phyloP scores from a whole-genome alignment of 2,329 filamentous ascomycete genomes.

The Chaetomiaceae sp. region DNA sequence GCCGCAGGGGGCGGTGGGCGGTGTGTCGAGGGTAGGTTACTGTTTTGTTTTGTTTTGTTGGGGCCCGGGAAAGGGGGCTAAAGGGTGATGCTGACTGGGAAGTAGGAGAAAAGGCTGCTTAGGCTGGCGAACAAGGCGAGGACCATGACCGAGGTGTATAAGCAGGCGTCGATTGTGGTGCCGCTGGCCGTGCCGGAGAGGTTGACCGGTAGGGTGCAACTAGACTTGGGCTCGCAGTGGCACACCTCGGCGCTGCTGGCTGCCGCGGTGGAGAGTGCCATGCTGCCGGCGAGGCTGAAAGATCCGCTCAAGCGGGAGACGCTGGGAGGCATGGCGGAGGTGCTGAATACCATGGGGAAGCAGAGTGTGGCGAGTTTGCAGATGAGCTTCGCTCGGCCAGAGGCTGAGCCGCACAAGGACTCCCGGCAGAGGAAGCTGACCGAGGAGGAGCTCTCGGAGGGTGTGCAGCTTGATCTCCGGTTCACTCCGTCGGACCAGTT shows the following conservation, averaged over 20 bases:
- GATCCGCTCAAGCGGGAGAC: constrained; percentile 43
- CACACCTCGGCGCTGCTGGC: constrained; percentile 72
- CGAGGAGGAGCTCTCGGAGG: constrained; percentile 30
- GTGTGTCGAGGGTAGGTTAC: constrained; percentile 47
- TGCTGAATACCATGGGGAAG: constrained; percentile 70
- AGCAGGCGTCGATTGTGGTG: constrained; percentile 71
- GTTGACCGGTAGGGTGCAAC: constrained; percentile 52
- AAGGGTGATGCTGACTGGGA: neutral
- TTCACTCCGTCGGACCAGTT: constrained; percentile 39
- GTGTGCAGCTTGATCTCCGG: constrained; percentile 36
- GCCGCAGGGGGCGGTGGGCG: constrained; percentile 58
- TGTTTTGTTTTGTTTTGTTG: neutral
- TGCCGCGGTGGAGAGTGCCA: constrained; percentile 72
- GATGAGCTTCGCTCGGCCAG: constrained; percentile 52
- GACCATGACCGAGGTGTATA: constrained; percentile 63
- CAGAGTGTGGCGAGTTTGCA: constrained; percentile 73
- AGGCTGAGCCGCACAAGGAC: constrained; percentile 30
- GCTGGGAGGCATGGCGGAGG: constrained; percentile 59
- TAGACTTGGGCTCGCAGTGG: constrained; percentile 69
- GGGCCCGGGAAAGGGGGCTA: neutral
- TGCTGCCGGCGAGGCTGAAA: constrained; percentile 68
- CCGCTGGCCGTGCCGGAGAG: constrained; percentile 62
- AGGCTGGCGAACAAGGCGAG: constrained; percentile 70
- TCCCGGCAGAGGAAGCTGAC: constrained; percentile 29
- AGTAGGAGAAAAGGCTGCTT: constrained; percentile 57